A percentile compares a stretch with the other conserved stretches of the same genome.
Evolutionary conservation across 2,329 filamentous ascomycete genomes (phyloP).

Genomic region (Arthrobotrys sphaeroides): DNA sequence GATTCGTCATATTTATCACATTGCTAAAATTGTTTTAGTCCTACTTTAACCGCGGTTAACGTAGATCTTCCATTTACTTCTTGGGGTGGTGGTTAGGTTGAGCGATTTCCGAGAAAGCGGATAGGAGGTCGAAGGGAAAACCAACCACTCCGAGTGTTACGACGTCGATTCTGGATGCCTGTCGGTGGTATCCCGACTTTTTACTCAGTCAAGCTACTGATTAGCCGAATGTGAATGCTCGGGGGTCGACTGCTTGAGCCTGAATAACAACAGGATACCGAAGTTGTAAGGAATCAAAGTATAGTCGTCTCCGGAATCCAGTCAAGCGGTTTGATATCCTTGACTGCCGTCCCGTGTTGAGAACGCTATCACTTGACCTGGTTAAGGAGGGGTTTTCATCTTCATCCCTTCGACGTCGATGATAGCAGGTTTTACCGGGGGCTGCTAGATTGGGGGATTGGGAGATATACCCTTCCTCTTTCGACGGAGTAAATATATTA

Average conservation of each 20-base stretch:
- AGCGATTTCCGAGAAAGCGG: constrained; percentile 52
- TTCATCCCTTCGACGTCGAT: constrained; percentile 17
- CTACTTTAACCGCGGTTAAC: constrained; percentile 46
- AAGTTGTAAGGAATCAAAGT: not conserved
- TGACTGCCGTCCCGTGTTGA: constrained; percentile 43
- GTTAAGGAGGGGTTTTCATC: constrained; percentile 11
- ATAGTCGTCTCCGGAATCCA: constrained; percentile 44
- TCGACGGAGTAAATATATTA: constrained; percentile 31
- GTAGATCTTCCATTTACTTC: constrained; percentile 41
- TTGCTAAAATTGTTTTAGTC: constrained; percentile 40
- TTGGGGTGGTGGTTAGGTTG: constrained; percentile 35
- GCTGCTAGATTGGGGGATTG: constrained; percentile 33
- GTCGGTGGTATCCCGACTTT: constrained; percentile 4
- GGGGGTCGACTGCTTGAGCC: constrained; percentile 32
- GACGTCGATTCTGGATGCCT: constrained; percentile 6
- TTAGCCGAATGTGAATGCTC: constrained; percentile 43
- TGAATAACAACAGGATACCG: constrained; percentile 31
- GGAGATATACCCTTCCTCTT: not conserved
- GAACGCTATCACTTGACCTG: constrained; percentile 48
- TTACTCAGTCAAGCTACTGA: constrained; percentile 28
- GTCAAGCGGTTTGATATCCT: constrained; percentile 49
- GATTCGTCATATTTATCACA: constrained; percentile 44
- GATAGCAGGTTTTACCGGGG: constrained; percentile 49
- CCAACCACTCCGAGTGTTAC: constrained; percentile 33
- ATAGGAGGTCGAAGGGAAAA: constrained; percentile 24